Percentiles rank a stretch among this genome's conserved stretches.
Evolutionary conservation across 2,329 filamentous ascomycete genomes (phyloP).

Genomic region (Beauveria australis): DNA sequence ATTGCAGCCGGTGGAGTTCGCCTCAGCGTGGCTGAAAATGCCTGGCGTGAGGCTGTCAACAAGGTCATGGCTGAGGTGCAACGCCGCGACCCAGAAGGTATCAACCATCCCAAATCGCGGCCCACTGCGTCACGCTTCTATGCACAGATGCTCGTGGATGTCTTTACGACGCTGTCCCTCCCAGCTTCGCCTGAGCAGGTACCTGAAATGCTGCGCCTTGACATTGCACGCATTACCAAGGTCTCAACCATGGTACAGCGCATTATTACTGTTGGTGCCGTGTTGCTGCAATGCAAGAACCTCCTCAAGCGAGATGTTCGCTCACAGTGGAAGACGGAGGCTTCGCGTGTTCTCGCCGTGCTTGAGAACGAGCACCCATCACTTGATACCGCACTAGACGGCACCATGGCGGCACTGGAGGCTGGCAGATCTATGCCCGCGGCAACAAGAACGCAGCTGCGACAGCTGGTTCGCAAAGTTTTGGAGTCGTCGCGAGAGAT

Average conservation of each 20-base stretch:
- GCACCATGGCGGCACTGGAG: constrained; percentile 55
- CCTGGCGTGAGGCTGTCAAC: constrained; percentile 56
- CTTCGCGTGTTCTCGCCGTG: constrained; percentile 60
- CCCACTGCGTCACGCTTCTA: constrained; percentile 65
- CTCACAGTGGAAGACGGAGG: constrained; percentile 68
- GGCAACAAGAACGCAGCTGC: constrained; percentile 52
- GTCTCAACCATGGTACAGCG: constrained; percentile 35
- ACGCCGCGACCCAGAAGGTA: constrained; percentile 59
- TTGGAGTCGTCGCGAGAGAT: constrained; percentile 42
- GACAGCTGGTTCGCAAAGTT: constrained; percentile 50
- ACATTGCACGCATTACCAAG: constrained; percentile 50
- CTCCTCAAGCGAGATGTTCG: constrained; percentile 74
- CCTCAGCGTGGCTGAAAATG: constrained; percentile 52
- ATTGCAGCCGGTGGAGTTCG: constrained; percentile 47
- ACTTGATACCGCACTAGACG: constrained; percentile 47
- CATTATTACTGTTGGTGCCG: constrained; percentile 65
- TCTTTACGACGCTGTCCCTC: constrained; percentile 65
- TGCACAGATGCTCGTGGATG: constrained; percentile 64
- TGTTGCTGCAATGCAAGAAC: constrained; percentile 74
- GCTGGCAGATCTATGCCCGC: constrained; percentile 55
- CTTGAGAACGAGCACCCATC: constrained; percentile 49
- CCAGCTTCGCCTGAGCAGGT: constrained; percentile 46
- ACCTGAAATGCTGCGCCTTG: constrained; percentile 67
- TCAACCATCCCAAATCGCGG: constrained; percentile 52
- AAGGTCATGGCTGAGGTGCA: constrained; percentile 59